Conservation (phyloP, 176 grass and related monocot species). For the Metroxylon sagu region DNA sequence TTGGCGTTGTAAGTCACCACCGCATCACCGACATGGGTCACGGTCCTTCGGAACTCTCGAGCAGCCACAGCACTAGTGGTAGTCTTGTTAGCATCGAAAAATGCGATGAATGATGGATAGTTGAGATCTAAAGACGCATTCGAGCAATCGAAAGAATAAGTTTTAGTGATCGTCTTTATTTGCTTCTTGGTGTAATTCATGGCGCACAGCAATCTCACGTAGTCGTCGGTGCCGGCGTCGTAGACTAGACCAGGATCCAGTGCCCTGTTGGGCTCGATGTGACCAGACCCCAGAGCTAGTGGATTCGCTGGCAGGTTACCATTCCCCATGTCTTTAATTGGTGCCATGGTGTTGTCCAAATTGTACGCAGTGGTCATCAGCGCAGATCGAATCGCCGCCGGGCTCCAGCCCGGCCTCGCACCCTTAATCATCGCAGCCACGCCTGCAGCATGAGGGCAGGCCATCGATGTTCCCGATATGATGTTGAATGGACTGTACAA, state of each 20-base stretch:
- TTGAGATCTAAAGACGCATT: slow-evolving; percentile 34
- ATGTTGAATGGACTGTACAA: slow-evolving; percentile 27
- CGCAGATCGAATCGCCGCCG: slow-evolving; percentile 69
- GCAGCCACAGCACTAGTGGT: background rate
- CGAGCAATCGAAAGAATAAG: slow-evolving; percentile 33
- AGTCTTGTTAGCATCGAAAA: slow-evolving; percentile 1
- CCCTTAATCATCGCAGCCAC: slow-evolving; percentile 51
- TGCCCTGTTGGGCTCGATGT: slow-evolving; percentile 55
- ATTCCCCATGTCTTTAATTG: slow-evolving; percentile 35
- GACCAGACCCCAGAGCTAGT: slow-evolving; percentile 54
- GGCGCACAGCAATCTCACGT: slow-evolving; percentile 51
- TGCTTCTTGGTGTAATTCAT: slow-evolving; percentile 56
- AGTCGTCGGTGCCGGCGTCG: slow-evolving; percentile 45
- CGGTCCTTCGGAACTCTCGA: slow-evolving; percentile 30
- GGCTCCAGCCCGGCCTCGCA: slow-evolving; percentile 37
- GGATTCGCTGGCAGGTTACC: slow-evolving; percentile 23
- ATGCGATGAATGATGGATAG: slow-evolving; percentile 40
- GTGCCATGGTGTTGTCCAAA: slow-evolving; percentile 30
- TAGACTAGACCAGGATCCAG: slow-evolving; percentile 69
- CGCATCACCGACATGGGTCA: slow-evolving; percentile 50
- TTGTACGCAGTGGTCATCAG: slow-evolving; percentile 59
- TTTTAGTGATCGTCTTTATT: slow-evolving; percentile 50
- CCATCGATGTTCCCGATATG: slow-evolving; percentile 54
- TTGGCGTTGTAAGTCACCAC: slow-evolving; percentile 40
- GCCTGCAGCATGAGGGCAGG: slow-evolving; percentile 58